Evolutionary conservation across 2,329 filamentous ascomycete genomes (phyloP), one percentile per base, ranked within the genome.

Genomic region (Talaromyces sp.): DNA sequence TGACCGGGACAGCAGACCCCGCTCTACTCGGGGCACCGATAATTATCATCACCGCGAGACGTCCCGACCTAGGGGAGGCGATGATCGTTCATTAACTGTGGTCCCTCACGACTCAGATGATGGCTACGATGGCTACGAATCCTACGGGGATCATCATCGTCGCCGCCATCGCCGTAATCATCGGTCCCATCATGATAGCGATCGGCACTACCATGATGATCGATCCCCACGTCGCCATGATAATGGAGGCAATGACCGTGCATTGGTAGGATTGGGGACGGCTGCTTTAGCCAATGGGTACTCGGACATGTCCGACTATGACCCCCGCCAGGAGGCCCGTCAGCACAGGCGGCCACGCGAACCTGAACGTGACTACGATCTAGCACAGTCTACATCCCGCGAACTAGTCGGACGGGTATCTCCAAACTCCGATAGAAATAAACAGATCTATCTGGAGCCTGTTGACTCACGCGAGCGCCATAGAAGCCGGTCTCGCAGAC

Each of bases 91-190:
- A 30, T 70, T 76, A 11, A 70, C 77, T 3, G 67, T 76, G 14
- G 60, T 81, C 4, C 78, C 81, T 56, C 80, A 81, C 55, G 75
- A 77, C 16, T 67, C 69, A 10, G 77, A 79, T 39, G 70, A 74
- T 48, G 76, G 63, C 36, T 76, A 70, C 40, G 70, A 74, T 48
- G 76, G 63, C 36, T 76, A 70, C 59, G 75, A 67, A 39, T 67
- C 70, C 5, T 70, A 76, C 55, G 70, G 70, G 16, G 74, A 79
- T 36, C 74, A 77, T 9, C 75, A 75, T 44, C 71, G 70, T 32
- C 71, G 70, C 49, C 71, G 70, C 48, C 70, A 72, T 14, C 70
- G 70, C 61, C 72, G 73, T 45, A 65, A 62, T 20, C 60, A 56
- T 29, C 54, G 60, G 40, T 60, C 61, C 4, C 67, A 56, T 13